Evolutionary conservation across 2,329 filamentous ascomycete genomes (phyloP).

Genomic region (Fusarium robinianum): DNA sequence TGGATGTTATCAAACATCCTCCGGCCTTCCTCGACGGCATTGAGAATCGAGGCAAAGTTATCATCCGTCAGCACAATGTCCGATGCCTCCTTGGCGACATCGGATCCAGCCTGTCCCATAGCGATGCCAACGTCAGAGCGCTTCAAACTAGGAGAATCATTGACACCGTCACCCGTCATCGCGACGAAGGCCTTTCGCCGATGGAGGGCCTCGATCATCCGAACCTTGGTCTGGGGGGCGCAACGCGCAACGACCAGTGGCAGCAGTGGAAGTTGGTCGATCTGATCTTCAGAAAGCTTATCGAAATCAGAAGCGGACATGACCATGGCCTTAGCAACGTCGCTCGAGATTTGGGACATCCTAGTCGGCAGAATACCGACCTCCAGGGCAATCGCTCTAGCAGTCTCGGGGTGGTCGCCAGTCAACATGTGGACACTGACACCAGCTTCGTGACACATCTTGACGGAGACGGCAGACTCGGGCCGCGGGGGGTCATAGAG

Average conservation of each 20-base stretch:
- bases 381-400: conserved; percentile 65
- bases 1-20: conserved; percentile 76
- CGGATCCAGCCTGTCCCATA: conserved; percentile 70
- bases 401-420: conserved; percentile 69
- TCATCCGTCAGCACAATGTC: conserved; percentile 73
- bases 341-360: conserved; percentile 55
- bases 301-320: conserved; percentile 72
- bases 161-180: conserved; percentile 75
- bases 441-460: conserved; percentile 62
- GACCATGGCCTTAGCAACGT: conserved; percentile 63
- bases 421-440: conserved; percentile 73
- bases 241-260: conserved; percentile 72
- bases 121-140: conserved; percentile 72
- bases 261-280: conserved; percentile 65
- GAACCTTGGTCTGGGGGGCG: conserved; percentile 71
- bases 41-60: conserved; percentile 73
- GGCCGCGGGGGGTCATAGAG: conserved; percentile 74
- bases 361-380: conserved; percentile 63
- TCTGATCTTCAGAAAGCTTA: conserved; percentile 64
- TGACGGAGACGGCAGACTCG: conserved; percentile 65
- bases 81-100: conserved; percentile 71
- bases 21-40: conserved; percentile 71
- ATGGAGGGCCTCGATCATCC: conserved; percentile 76
- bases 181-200: conserved; percentile 67
- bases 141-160: conserved; percentile 70